Conservation (phyloP, 2,329 filamentous ascomycete species). For the Pochonia chlamydosporia region DNA sequence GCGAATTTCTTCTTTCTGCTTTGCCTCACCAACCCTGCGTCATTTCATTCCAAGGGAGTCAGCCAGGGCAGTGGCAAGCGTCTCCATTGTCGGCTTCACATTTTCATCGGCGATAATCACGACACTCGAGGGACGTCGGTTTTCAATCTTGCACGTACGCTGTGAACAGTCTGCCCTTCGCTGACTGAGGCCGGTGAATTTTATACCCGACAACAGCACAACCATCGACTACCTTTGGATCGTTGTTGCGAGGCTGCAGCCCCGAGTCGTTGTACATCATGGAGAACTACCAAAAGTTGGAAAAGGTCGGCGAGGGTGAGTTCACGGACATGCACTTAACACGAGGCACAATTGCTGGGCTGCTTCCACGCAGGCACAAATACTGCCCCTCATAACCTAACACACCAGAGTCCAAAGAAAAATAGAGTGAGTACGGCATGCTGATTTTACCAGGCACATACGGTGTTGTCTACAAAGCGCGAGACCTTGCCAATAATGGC, state of each 20-base stretch:
- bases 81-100: neutral
- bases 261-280: constrained; percentile 37
- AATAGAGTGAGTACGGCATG: too few species aligned
- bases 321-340: constrained; percentile 4
- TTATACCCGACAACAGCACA: neutral
- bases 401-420: neutral
- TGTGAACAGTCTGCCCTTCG: neutral
- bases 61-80: neutral
- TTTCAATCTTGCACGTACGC: neutral
- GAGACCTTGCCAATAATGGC: constrained; percentile 73
- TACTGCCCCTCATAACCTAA: neutral
- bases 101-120: neutral
- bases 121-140: neutral
- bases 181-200: neutral
- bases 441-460: constrained; percentile 65
- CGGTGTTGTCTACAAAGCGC: constrained; percentile 91
- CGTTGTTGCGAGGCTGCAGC: too few species aligned
- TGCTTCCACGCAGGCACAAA: neutral
- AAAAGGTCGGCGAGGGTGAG: constrained; percentile 93
- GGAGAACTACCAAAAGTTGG: constrained; percentile 96
- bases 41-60: constrained; percentile 1
- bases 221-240: neutral
- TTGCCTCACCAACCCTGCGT: constrained; percentile 4
- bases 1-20: neutral
- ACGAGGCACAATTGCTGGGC: neutral